These are phyloP conservation scores for Ceratobasidium sp. DNA, from an alignment of 1,284 basidiomycete genomes.

Conservation along the genomic window DNA sequence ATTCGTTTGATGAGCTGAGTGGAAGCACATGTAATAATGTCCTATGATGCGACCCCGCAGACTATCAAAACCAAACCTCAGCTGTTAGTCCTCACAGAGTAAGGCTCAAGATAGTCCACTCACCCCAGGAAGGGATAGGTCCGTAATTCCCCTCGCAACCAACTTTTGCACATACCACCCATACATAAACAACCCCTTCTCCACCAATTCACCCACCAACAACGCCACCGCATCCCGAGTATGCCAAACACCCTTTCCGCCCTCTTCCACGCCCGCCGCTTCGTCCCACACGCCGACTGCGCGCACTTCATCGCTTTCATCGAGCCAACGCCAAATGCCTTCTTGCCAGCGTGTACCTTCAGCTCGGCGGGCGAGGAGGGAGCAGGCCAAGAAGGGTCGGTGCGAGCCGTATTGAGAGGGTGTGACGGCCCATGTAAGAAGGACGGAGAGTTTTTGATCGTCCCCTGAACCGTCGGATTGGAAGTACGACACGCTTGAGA, in stretches of 20 bases:
- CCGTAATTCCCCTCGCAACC: slow-evolving; percentile 78
- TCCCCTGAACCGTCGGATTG: slow-evolving; percentile 50
- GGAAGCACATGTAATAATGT: slow-evolving; percentile 43
- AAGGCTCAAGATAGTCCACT: not conserved
- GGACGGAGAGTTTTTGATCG: slow-evolving; percentile 74
- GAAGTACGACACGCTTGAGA: slow-evolving; percentile 73
- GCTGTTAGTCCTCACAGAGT: no score
- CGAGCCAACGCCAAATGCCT: slow-evolving; percentile 49
- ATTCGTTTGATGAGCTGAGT: slow-evolving; percentile 34
- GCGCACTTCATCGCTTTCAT: slow-evolving; percentile 20
- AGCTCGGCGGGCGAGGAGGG: slow-evolving; percentile 77
- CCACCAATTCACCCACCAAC: slow-evolving; percentile 82
- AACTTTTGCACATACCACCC: slow-evolving; percentile 85
- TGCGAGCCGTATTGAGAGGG: slow-evolving; percentile 86
- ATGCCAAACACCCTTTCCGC: slow-evolving; percentile 81
- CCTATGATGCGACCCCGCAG: slow-evolving; percentile 41
- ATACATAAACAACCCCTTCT: slow-evolving; percentile 82
- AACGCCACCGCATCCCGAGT: slow-evolving; percentile 74
- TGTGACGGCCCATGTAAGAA: slow-evolving; percentile 89
- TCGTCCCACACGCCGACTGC: slow-evolving; percentile 51
- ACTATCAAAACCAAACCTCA: slow-evolving; percentile 3
- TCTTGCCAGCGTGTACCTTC: slow-evolving; percentile 71
- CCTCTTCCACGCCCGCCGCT: slow-evolving; percentile 68
- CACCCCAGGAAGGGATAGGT: slow-evolving; percentile 9
- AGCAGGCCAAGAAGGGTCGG: slow-evolving; percentile 81